phyloP scores from a whole-genome alignment of 305 asterid genomes.

The Coffea humblotiana region DNA sequence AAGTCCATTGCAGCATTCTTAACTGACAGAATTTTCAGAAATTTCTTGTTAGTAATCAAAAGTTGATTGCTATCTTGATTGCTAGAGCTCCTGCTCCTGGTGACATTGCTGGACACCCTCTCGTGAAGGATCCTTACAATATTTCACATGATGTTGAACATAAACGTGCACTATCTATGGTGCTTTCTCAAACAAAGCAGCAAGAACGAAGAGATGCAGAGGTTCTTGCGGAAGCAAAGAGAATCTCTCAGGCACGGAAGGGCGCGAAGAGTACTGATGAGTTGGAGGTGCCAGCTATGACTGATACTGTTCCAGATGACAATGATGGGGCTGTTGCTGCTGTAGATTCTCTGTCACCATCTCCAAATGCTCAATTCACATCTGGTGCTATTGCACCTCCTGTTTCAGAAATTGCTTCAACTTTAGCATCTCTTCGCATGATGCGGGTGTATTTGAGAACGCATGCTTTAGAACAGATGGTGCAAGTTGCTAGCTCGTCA shows the following conservation, averaged over 20 bases:
- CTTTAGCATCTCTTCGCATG: slow-evolving; percentile 77
- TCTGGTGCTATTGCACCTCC: slow-evolving; percentile 43
- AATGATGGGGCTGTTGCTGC: slow-evolving; percentile 44
- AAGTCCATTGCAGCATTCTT: too few relatives aligned
- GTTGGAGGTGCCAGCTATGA: slow-evolving; percentile 42
- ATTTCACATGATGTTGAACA: slow-evolving; percentile 79
- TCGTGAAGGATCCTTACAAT: slow-evolving; percentile 85
- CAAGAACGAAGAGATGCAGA: slow-evolving; percentile 91
- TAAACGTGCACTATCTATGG: slow-evolving; percentile 78
- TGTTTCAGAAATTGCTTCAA: slow-evolving; percentile 72
- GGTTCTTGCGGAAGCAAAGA: slow-evolving; percentile 94
- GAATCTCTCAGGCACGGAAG: slow-evolving; percentile 82
- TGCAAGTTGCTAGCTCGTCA: slow-evolving; percentile 97
- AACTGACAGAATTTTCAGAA: too few relatives aligned
- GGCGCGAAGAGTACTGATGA: slow-evolving; percentile 66
- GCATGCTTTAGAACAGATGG: slow-evolving; percentile 91
- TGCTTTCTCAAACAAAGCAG: slow-evolving; percentile 92
- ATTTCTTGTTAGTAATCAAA: too few relatives aligned
- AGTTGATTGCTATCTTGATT: slow-evolving; percentile 62
- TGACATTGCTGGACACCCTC: slow-evolving; percentile 66
- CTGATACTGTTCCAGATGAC: slow-evolving; percentile 51
- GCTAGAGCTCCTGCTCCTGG: slow-evolving; percentile 75
- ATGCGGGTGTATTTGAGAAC: slow-evolving; percentile 84
- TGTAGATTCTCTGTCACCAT: slow-evolving; percentile 46
- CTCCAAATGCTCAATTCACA: slow-evolving; percentile 57